Evolutionary conservation across 805 yeast genomes (phyloP).

Genomic region (Yarrowia osloensis): DNA sequence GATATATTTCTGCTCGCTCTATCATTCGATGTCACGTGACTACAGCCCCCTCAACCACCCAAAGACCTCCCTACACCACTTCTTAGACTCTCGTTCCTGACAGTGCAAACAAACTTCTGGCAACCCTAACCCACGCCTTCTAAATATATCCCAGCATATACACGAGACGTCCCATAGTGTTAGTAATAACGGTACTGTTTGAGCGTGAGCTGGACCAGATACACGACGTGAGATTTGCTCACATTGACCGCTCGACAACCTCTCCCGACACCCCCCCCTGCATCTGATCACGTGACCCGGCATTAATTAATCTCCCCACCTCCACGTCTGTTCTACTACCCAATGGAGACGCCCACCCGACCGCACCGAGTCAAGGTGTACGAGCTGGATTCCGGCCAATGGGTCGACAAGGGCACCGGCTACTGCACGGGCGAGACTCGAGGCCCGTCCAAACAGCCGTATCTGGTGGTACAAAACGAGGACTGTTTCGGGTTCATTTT

Average conservation of each 20-base stretch:
- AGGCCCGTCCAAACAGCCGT: conserved; percentile 29
- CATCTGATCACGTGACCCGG: no score
- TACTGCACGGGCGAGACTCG: conserved; percentile 73
- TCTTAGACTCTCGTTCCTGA: no score
- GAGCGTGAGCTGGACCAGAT: neutral
- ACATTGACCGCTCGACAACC: neutral
- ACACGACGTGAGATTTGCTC: neutral
- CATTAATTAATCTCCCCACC: neutral
- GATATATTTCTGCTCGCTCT: no score
- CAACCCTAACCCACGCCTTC: neutral
- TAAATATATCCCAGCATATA: neutral
- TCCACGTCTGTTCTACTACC: neutral
- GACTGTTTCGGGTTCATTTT: conserved; percentile 58
- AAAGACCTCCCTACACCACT: no score
- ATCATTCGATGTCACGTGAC: no score
- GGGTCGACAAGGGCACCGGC: conserved; percentile 95
- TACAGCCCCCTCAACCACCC: no score
- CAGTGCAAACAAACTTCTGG: neutral
- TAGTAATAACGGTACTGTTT: neutral
- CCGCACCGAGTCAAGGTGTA: conserved; percentile 92
- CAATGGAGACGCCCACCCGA: conserved; percentile 38
- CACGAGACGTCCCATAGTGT: neutral
- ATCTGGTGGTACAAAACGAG: conserved; percentile 66
- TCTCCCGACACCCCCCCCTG: neutral
- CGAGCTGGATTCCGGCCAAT: conserved; percentile 71